Evolutionary conservation across 2,329 filamentous ascomycete genomes (phyloP).

Genomic region (Ascocoryne sarcoides): DNA sequence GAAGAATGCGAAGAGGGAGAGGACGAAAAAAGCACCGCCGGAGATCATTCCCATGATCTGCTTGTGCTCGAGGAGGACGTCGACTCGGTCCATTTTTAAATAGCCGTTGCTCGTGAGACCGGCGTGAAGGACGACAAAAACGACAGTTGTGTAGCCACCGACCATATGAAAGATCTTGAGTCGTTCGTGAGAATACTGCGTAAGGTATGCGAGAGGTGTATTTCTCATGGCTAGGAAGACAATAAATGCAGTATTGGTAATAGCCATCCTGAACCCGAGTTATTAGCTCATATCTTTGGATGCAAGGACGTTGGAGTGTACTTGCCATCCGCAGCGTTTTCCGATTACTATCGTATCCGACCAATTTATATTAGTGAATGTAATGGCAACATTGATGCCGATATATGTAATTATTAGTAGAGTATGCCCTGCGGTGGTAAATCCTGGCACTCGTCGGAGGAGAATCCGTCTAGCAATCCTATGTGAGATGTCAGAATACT

Average conservation of each 20-base stretch:
- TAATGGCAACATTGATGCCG: slow-evolving; percentile 30
- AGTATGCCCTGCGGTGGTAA: slow-evolving; percentile 33
- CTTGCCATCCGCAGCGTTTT: slow-evolving; percentile 20
- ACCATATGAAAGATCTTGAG: slow-evolving; percentile 47
- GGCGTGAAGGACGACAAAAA: slow-evolving; percentile 37
- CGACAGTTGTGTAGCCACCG: slow-evolving; percentile 40
- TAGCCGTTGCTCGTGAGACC: slow-evolving; percentile 34
- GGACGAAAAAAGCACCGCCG: slow-evolving; percentile 37
- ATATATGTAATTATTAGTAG: slow-evolving; percentile 29
- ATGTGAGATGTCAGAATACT: background rate
- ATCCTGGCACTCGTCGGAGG: slow-evolving; percentile 23
- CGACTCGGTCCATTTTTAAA: slow-evolving; percentile 11
- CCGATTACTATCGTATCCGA: slow-evolving; percentile 5
- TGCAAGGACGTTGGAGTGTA: too few species aligned
- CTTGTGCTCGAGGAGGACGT: slow-evolving; percentile 29
- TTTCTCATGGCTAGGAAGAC: slow-evolving; percentile 50
- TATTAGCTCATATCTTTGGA: slow-evolving; percentile 10
- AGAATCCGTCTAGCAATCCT: slow-evolving; percentile 15
- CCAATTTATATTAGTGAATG: slow-evolving; percentile 26
- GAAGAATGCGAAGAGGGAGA: slow-evolving; percentile 35
- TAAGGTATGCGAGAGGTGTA: slow-evolving; percentile 44
- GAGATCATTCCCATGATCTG: slow-evolving; percentile 42
- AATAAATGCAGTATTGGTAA: slow-evolving; percentile 41
- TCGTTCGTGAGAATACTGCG: slow-evolving; percentile 47
- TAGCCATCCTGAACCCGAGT: slow-evolving; percentile 33